Base-by-base conservation (phyloP, 805 yeast genomes). In the Grigorovia yakushimaensis region DNA sequence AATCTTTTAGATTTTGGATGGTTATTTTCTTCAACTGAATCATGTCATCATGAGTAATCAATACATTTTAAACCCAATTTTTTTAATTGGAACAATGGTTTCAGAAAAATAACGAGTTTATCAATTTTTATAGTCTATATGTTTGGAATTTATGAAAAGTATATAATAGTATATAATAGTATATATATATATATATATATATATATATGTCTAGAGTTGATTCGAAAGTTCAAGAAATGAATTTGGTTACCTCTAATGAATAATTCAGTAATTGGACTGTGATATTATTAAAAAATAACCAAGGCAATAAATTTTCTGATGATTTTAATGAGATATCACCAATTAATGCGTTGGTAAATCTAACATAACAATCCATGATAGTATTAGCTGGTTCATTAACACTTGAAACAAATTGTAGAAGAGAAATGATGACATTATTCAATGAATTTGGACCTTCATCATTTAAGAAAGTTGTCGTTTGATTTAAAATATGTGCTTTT, bases 271-370 rank as follows among this genome's bases (percentile, higher is more conserved):
- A 43, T 43, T 56, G 60, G 22, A 49, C 47, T 2, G 52, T 49
- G 6, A 55, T 45, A 39, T 52, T 56, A 27, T 56, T 54, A 41
- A 44, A 49, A 41, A 49, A 49, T 36, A 55, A 45, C 60, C 60
- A 56, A 11, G 57, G 51, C 45, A 51, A 37, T 19, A 49, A 30
- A 47, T 51, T 49, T 7, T 51, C 56, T 5, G 49, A 41, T 6
- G 52, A 47, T 43, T 51, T 55, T 24, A 56, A 46, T 3, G 53
- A 52, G 22, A 59, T 53, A 44, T 60, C 65, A 22, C 59, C 58
- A 50, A 58, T 57, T 17, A 57, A 46, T 2, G 61, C 53, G 41
- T 59, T 58, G 3, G 60, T 55, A 33, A 60, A 54, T 42, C 56
- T 53, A 33, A 51, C 51, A n/a, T 54, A 49, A 23, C 54, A 51